A percentile compares a stretch with the other conserved stretches of the same genome.
Evolutionary conservation across 768 basidiomycete species (phyloP).

Genomic region (Termitomyces sp.): DNA sequence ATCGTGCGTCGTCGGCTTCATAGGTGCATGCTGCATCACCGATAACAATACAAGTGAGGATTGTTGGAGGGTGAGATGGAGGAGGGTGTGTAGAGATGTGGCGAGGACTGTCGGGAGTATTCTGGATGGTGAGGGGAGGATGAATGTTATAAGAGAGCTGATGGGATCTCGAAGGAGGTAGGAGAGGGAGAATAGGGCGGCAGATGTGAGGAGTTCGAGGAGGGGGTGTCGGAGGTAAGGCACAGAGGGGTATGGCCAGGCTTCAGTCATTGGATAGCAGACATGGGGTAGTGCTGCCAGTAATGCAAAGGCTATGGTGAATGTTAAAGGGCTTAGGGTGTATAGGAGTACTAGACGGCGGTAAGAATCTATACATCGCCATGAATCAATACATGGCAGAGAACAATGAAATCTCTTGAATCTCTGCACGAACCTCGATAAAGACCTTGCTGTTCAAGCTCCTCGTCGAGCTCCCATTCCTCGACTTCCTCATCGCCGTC

Average conservation of each 20-base stretch:
- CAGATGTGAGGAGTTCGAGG: conserved; percentile 60
- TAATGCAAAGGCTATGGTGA: conserved; percentile 42
- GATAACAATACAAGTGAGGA: conserved; percentile 50
- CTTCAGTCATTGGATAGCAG: conserved; percentile 37
- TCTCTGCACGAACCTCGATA: conserved; percentile 38
- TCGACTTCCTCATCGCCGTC: conserved; percentile 24
- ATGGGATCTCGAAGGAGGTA: conserved; percentile 50
- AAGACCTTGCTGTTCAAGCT: conserved; percentile 45
- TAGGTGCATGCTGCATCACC: conserved; percentile 39
- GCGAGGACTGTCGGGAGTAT: conserved; percentile 29
- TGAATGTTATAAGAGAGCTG: conserved; percentile 29
- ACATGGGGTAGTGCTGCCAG: conserved; percentile 48
- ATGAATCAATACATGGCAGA: background rate
- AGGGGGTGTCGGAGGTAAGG: conserved; percentile 57
- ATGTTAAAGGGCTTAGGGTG: conserved; percentile 54
- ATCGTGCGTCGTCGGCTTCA: conserved; percentile 50
- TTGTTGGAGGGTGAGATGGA: conserved; percentile 53
- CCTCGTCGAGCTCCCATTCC: conserved; percentile 33
- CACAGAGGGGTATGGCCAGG: conserved; percentile 36
- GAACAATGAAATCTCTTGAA: background rate
- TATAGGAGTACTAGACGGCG: conserved; percentile 49
- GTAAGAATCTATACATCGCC: conserved; percentile 59
- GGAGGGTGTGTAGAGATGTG: conserved; percentile 41
- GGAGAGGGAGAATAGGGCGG: conserved; percentile 57
- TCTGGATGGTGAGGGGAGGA: conserved; percentile 21